Conservation (phyloP, 2,329 filamentous ascomycete genomes). For the Penicillium sp. region DNA sequence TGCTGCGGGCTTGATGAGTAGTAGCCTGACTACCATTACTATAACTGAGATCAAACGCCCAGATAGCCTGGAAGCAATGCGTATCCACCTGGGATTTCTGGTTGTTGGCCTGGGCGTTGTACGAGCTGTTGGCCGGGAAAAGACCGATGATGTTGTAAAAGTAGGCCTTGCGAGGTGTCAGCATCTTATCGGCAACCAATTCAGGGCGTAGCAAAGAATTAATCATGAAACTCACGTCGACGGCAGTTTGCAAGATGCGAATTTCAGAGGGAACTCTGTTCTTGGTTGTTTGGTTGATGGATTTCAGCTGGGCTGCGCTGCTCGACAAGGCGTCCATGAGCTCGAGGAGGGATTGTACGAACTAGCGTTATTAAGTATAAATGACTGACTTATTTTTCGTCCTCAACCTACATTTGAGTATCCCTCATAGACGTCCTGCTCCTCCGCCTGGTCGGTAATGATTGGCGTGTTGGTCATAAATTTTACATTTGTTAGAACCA, state of each 20-base stretch:
- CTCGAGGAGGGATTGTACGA: slow-evolving; percentile 11
- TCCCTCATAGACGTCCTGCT: slow-evolving; percentile 11
- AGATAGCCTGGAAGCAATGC: slow-evolving; percentile 10
- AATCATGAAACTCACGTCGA: slow-evolving; percentile 6
- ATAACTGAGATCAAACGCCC: slow-evolving; percentile 7
- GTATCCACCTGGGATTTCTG: slow-evolving; percentile 13
- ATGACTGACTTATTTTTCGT: not conserved
- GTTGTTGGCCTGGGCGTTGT: slow-evolving; percentile 9
- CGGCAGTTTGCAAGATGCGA: slow-evolving; percentile 1
- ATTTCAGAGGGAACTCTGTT: slow-evolving; percentile 3
- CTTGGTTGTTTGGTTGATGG: slow-evolving; percentile 3
- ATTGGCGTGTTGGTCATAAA: slow-evolving; percentile 3
- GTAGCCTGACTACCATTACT: not conserved
- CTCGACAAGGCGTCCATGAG: slow-evolving; percentile 10
- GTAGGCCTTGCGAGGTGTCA: slow-evolving; percentile 7
- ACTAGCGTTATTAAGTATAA: slow-evolving; percentile 1
- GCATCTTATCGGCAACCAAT: not conserved
- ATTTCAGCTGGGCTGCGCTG: slow-evolving; percentile 6
- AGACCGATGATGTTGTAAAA: slow-evolving; percentile 12
- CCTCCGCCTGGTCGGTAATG: slow-evolving; percentile 1
- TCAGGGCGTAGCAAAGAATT: not conserved
- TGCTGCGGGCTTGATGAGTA: not conserved
- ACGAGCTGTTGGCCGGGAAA: slow-evolving; percentile 9
- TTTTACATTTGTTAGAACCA: slow-evolving; percentile 6
- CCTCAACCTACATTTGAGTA: slow-evolving; percentile 11